Evolutionary conservation across 805 yeast species (phyloP).

Genomic region (Monosporozyma siamensis): DNA sequence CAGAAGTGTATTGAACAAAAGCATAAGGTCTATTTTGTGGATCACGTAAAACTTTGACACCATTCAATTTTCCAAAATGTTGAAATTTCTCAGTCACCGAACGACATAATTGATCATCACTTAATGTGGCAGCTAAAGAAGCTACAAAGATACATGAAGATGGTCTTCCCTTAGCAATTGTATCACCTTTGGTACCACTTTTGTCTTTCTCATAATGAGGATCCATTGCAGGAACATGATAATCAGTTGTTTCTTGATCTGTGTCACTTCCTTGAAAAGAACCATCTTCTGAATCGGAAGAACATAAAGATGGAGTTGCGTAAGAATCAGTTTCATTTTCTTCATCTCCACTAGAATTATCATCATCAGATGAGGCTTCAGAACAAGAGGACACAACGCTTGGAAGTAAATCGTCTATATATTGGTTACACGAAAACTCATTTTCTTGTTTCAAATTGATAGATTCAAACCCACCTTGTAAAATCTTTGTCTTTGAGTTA

Average conservation of each 20-base stretch:
- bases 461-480: background rate
- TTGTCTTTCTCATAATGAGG: too few species aligned
- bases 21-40: conserved; percentile 82
- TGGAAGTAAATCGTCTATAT: conserved; percentile 15
- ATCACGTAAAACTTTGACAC: conserved; percentile 79
- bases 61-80: conserved; percentile 59
- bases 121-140: conserved; percentile 51
- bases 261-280: background rate
- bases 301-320: background rate
- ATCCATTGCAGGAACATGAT: too few species aligned
- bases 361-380: conserved; percentile 3
- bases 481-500: too few species aligned
- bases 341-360: conserved; percentile 5
- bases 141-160: conserved; percentile 87
- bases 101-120: conserved; percentile 60
- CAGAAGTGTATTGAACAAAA: conserved; percentile 75
- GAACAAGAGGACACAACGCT: conserved; percentile 20
- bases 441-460: background rate
- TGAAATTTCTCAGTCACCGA: conserved; percentile 62
- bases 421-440: conserved; percentile 12
- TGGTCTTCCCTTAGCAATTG: conserved; percentile 47
- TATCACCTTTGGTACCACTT: conserved; percentile 5
- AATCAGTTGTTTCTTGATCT: background rate
- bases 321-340: conserved; percentile 8
- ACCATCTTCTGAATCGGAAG: background rate